These are phyloP conservation scores for Euphorbia lathyris DNA, from an alignment of 345 rosid genomes.

Conservation along the genomic window DNA sequence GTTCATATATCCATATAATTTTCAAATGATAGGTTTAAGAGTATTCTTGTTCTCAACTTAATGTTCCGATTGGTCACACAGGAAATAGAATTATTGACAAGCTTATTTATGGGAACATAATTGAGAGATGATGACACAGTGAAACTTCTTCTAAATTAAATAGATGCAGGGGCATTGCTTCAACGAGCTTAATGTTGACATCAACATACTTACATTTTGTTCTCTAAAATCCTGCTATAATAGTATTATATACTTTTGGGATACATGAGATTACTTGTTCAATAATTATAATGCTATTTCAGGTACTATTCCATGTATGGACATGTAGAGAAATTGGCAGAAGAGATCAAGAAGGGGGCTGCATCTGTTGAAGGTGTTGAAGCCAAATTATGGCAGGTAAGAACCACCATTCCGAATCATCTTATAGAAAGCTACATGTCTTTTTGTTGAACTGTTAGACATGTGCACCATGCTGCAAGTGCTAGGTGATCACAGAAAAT, in stretches of 20 bases:
- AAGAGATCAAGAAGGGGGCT: conserved; percentile 89
- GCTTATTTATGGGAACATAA: too few species aligned
- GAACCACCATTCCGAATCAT: neutral
- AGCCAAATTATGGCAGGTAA: conserved; percentile 90
- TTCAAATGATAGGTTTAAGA: too few species aligned
- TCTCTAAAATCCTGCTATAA: neutral
- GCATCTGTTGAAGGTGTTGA: conserved; percentile 95
- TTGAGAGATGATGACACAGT: too few species aligned
- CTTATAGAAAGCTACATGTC: neutral
- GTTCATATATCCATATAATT: too few species aligned
- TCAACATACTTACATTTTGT: neutral
- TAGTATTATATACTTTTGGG: neutral
- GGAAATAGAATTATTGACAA: too few species aligned
- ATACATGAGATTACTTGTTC: neutral
- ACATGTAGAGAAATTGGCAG: conserved; percentile 88
- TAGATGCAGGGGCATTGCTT: too few species aligned
- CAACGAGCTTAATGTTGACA: neutral
- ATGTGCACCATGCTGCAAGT: neutral
- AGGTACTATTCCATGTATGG: conserved; percentile 99
- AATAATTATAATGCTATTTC: conserved; percentile 21
- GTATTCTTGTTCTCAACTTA: too few species aligned
- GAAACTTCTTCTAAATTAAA: neutral
- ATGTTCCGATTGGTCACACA: too few species aligned
- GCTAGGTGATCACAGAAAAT: conserved; percentile 2
- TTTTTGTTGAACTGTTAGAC: conserved; percentile 7